Conservation (phyloP, 768 basidiomycete species). For the Boletus subcaerulescens region DNA sequence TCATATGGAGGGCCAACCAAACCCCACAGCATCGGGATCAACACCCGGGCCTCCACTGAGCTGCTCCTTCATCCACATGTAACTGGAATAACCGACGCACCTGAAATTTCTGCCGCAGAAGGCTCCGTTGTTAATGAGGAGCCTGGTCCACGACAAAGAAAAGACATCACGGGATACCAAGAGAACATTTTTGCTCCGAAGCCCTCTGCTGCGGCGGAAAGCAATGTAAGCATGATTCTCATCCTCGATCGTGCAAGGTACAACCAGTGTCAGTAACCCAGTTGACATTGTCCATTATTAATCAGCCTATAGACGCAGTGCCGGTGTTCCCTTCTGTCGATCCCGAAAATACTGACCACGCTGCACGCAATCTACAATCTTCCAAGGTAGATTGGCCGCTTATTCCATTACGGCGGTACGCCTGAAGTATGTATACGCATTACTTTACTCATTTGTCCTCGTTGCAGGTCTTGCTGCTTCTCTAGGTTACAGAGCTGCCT, state of each 20-base stretch:
- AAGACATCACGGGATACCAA: neutral
- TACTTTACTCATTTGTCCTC: neutral
- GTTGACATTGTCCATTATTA: slow-evolving; percentile 1
- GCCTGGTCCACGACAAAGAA: neutral
- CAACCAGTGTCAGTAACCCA: neutral
- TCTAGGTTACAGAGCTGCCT: slow-evolving; percentile 83
- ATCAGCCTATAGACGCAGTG: too few species aligned
- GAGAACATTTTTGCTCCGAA: neutral
- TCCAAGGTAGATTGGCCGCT: slow-evolving; percentile 83
- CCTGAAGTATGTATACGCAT: neutral
- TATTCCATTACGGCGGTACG: slow-evolving; percentile 93
- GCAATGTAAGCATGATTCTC: neutral
- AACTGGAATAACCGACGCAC: neutral
- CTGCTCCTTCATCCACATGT: neutral
- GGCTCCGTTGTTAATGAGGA: neutral
- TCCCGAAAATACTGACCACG: neutral
- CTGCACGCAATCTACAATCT: slow-evolving; percentile 54
- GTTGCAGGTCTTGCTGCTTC: slow-evolving; percentile 83
- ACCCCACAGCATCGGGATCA: neutral
- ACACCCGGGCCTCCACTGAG: neutral
- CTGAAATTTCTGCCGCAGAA: neutral
- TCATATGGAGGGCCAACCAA: neutral
- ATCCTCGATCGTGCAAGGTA: neutral
- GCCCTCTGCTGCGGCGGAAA: neutral
- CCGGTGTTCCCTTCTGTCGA: neutral